Base-by-base conservation (phyloP, 306 rosid genomes). In the Dalbergia oliveri region DNA sequence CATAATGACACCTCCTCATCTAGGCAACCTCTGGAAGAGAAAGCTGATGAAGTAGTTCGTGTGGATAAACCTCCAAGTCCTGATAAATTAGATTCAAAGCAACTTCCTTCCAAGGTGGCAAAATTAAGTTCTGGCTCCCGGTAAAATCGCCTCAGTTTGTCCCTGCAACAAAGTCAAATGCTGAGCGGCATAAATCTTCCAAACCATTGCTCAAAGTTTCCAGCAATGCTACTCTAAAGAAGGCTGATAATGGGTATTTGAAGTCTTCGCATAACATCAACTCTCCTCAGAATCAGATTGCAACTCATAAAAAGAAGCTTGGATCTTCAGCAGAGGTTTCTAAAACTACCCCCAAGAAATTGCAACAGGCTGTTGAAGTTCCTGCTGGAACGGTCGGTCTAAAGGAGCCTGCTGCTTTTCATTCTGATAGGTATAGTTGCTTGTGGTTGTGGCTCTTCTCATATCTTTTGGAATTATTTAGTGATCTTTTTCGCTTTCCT, bases 81-180 rank as follows among this genome's bases (percentile, higher is more conserved):
- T 44, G 86, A 75, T 63, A 86, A 88, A 86, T 79, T 77, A 68
- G 90, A 89, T 75, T 58, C 79, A 8, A 88, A 87, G 80, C 90
- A 82, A 80, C 31, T 77, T 59, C 71, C 86, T 68, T 67, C 85
- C 67, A 91, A 87, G 78, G 91, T 51, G 79, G 81, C 87, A 49
- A 91, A 90, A 79, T 73, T 76, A 33, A 79, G 76, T 80, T 75
- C 89, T 79, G 75, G 51, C 19, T 90, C 97, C 97, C 94, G 2
- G 77, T 84, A 59, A 91, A 87, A 81, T 93, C 97, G 51, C 97
- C 99, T 60, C 83, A 34, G 43, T 72, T 62, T 68, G 70, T 68
- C 74, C 69, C 86, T 77, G 67, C 82, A 58, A 65, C 78, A 14
- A 87, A 86, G 84, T 73, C 84, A 41, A 86, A 67, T 69, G 80